phyloP scores from a whole-genome alignment of 306 rosid genomes.

The Acacia crassicarpa region DNA sequence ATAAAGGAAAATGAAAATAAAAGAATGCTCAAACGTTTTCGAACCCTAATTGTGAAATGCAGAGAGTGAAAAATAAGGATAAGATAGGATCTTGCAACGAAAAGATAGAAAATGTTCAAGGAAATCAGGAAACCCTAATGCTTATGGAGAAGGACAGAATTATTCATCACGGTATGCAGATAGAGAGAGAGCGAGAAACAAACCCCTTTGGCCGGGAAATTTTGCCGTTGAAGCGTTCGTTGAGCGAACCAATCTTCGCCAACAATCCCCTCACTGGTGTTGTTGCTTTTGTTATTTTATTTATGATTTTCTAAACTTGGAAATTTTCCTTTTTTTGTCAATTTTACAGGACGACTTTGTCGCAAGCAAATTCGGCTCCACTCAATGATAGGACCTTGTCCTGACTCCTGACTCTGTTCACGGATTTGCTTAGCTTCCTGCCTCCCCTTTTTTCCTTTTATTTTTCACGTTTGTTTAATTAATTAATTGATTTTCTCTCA shows the following conservation, averaged over 20 bases:
- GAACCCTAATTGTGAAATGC: slow-evolving; percentile 53
- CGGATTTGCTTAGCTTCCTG: not conserved
- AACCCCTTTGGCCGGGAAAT: slow-evolving; percentile 60
- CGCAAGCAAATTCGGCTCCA: not conserved
- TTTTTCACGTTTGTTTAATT: not conserved
- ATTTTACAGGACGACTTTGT: slow-evolving; percentile 8
- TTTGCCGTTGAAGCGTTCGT: slow-evolving; percentile 98
- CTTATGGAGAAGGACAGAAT: slow-evolving; percentile 46
- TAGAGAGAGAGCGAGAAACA: slow-evolving; percentile 35
- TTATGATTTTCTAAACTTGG: not conserved
- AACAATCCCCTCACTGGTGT: slow-evolving; percentile 37
- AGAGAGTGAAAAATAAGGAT: not conserved
- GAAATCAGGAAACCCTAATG: slow-evolving; percentile 41
- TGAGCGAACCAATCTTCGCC: slow-evolving; percentile 63
- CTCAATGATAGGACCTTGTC: slow-evolving; percentile 16
- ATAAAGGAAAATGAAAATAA: not conserved
- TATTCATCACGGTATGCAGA: slow-evolving; percentile 37
- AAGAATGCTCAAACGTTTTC: slow-evolving; percentile 31
- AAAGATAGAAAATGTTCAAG: not conserved
- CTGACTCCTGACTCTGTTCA: not conserved
- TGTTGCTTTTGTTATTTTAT: not conserved
- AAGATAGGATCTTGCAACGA: not conserved
- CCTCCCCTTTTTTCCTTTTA: not conserved
- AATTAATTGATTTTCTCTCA: not conserved
- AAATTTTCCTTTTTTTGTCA: not conserved